Evolutionary conservation across 768 basidiomycete species (phyloP), one percentile per base, ranked within the genome.

Genomic region (Boletus huronensis): DNA sequence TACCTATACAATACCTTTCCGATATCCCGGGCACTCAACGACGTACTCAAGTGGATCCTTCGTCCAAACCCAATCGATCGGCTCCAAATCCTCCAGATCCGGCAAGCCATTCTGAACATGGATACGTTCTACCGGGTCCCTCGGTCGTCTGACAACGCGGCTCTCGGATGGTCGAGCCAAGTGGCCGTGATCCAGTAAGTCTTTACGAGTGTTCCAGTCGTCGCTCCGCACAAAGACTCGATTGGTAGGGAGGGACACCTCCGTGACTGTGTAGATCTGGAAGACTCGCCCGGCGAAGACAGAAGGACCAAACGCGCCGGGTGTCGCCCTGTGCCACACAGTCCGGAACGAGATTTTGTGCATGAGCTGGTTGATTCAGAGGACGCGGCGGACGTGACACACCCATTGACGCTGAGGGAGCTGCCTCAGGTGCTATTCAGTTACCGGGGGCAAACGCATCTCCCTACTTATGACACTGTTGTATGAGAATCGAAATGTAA

Each of bases 41-140:
- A 47, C 5, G 3, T 65, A 48, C 51, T 64, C 34, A 63, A 57
- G 48, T 51, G 50, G 60, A 63, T 64, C 2, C 48, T 64, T 8
- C 43, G 46, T 40, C 63, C 46, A 8, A 52, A 53, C 5, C 63
- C 63, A 3, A 26, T 65, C 16, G 39, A 23, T 5, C 60, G 64
- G 2, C 60, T 50, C 6, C 57, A 41, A 39, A 63, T 65, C 43
- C 26, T 42, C 13, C 57, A 65, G 31, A 65, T 64, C 29, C 54
- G 60, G 6, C 50, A 50, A 23, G 60, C 53, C 21, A 51, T 64
- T 25, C n/a, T 54, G 39, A 51, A n/a, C 17, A 57, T 64, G 35
- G 42, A 49, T n/a, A 59, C 53, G 1, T 63, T 64, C 10, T 63
- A 59, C 35, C 57, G 64, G 4, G 16, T 25, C 3, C 51, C 53